Evolutionary conservation across 805 yeast genomes (phyloP), one percentile per base, ranked within the genome.

Genomic region (Candida vaughaniae): DNA sequence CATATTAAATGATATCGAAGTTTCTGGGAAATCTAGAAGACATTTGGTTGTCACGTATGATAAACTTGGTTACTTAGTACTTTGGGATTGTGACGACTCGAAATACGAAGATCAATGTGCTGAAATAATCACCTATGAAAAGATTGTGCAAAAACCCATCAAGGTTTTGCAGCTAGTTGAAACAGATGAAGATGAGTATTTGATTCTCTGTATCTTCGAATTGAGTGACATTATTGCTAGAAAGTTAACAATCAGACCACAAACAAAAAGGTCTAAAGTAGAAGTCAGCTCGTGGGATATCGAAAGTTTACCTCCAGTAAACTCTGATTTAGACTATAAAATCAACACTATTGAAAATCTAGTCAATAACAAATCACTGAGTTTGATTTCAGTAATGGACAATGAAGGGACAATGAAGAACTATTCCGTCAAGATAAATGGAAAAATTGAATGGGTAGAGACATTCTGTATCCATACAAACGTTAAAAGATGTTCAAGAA

Each of bases 331-430:
- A 6, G 6, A 9, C n/a, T 32, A 67, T 35, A 52, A 60, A n/a
- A 70, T 79, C 3, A 68, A 82, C 1, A 64, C 77, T 1, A 78
- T 85, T 6, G 55, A 49, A 38, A 41, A 42, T 6, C 53, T 25
- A 49, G 55, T 25, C 43, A 52, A 33, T 47, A 40, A 20, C 47
- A 46, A 32, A 12, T 27, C 30, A 11, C 19, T 16, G 17, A 22
- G 50, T 31, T 69, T 83, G 3, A 55, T 89, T 4, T 72, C 89
- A 0, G 62, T 80, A 0, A 77, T 85, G 4, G 74, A 82, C n/a
- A 48, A 48, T 1, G 48, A 55, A 0, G 71, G 71, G 1, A 26
- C 41, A n/a, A 42, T 66, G 23, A 45, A 42, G n/a, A 39, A 50
- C 3, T 49, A 49, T 20, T 45, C 54, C 0, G 42, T 52, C 3